Percentiles rank a stretch among this genome's conserved stretches.
Conservation (phyloP, 441 rosid genomes). For the Raphanus hybrid region DNA sequence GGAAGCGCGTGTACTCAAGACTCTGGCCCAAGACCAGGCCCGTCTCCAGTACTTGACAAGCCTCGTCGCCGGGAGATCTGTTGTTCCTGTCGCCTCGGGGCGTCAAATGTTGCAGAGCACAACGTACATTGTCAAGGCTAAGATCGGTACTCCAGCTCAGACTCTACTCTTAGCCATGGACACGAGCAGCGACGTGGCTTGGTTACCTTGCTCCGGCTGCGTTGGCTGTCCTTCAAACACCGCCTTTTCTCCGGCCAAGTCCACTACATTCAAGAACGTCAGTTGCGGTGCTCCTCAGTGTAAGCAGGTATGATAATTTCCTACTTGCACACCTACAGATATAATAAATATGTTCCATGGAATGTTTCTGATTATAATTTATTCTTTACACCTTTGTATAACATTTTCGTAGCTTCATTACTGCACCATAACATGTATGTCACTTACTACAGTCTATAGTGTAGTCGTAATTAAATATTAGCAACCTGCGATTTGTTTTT, state of each 20-base stretch:
- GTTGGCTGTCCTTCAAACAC: slow-evolving; percentile 68
- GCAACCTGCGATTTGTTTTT: slow-evolving; percentile 20
- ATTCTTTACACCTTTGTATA: not conserved
- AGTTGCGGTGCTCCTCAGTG: slow-evolving; percentile 76
- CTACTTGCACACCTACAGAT: not conserved
- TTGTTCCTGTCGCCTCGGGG: slow-evolving; percentile 86
- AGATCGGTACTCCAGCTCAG: slow-evolving; percentile 86
- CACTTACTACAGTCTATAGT: not conserved
- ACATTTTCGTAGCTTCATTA: slow-evolving; percentile 11
- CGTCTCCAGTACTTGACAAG: slow-evolving; percentile 70
- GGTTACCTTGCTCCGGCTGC: slow-evolving; percentile 87
- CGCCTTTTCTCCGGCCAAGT: slow-evolving; percentile 51
- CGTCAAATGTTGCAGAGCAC: slow-evolving; percentile 81
- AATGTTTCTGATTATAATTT: slow-evolving; percentile 32
- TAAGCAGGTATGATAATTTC: slow-evolving; percentile 50
- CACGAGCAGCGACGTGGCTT: slow-evolving; percentile 85
- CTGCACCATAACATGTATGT: not conserved
- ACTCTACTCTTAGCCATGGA: slow-evolving; percentile 83
- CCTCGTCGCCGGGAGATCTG: slow-evolving; percentile 69
- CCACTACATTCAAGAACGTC: slow-evolving; percentile 67
- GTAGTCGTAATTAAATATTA: slow-evolving; percentile 15
- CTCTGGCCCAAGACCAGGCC: slow-evolving; percentile 70
- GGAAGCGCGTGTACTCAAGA: slow-evolving; percentile 74
- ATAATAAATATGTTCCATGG: slow-evolving; percentile 31
- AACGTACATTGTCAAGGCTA: slow-evolving; percentile 69